These are phyloP conservation scores for Neobulgaria alba DNA, from an alignment of 2,329 filamentous ascomycete genomes.

Conservation along the genomic window DNA sequence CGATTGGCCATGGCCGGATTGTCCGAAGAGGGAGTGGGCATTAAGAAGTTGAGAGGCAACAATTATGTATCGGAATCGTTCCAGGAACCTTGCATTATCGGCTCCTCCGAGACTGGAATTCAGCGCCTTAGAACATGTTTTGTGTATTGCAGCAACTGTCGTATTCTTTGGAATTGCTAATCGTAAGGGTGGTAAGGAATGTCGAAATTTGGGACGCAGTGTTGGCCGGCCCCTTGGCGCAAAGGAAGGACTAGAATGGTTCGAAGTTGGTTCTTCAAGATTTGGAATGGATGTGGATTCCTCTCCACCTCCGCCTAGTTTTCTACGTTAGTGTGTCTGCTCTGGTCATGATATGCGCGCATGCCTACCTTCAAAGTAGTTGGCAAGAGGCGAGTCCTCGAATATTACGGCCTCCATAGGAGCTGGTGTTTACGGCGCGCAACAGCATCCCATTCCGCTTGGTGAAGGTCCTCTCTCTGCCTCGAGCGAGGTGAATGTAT, in stretches of 20 bases:
- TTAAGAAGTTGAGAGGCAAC: constrained; percentile 84
- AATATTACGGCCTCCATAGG: constrained; percentile 81
- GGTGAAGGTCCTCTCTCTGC: no score
- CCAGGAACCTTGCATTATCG: constrained; percentile 79
- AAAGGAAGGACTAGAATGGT: constrained; percentile 33
- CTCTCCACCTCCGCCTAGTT: constrained; percentile 37
- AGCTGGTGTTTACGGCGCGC: constrained; percentile 7
- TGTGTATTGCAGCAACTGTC: constrained; percentile 38
- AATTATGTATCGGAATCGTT: constrained; percentile 88
- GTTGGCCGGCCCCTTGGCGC: constrained; percentile 48
- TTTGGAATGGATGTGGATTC: constrained; percentile 28
- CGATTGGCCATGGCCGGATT: constrained; percentile 21
- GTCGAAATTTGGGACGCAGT: constrained; percentile 46
- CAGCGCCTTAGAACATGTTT: constrained; percentile 51
- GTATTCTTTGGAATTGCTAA: constrained; percentile 34
- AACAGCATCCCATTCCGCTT: constrained; percentile 18
- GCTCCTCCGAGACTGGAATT: constrained; percentile 64
- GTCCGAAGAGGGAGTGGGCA: constrained; percentile 50
- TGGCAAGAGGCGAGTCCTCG: constrained; percentile 78
- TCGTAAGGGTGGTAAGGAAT: constrained; percentile 36
- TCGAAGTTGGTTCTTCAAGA: constrained; percentile 12
- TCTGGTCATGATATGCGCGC: background rate
- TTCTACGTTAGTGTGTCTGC: background rate
- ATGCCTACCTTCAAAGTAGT: constrained; percentile 74
- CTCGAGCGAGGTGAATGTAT: no score